These are phyloP conservation scores for Lentinula edodes DNA, from an alignment of 768 basidiomycete genomes.

Conservation along the genomic window DNA sequence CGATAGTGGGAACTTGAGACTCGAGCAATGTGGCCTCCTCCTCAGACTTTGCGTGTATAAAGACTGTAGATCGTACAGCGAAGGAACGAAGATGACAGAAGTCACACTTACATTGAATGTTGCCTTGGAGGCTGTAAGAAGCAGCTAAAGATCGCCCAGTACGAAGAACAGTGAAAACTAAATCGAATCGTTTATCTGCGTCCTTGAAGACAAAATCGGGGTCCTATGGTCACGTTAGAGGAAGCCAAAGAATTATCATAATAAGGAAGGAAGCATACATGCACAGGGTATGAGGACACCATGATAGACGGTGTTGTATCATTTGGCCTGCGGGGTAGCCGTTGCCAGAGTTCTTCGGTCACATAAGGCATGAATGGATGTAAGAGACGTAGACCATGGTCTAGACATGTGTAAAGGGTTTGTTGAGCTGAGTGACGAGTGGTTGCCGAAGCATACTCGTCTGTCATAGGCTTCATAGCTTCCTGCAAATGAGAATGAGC, in stretches of 20 bases:
- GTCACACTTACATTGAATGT: slow-evolving; percentile 64
- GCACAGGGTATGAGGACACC: slow-evolving; percentile 77
- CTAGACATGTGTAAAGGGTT: slow-evolving; percentile 92
- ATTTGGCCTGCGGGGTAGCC: slow-evolving; percentile 79
- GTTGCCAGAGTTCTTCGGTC: slow-evolving; percentile 98
- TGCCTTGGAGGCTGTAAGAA: slow-evolving; percentile 81
- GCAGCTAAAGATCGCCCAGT: slow-evolving; percentile 82
- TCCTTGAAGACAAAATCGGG: slow-evolving; percentile 54
- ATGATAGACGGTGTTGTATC: slow-evolving; percentile 86
- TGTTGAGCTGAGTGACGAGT: slow-evolving; percentile 85
- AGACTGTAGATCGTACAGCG: slow-evolving; percentile 46
- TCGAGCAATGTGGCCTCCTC: slow-evolving; percentile 63
- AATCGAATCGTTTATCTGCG: slow-evolving; percentile 81
- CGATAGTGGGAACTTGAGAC: slow-evolving; percentile 69
- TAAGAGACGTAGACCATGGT: slow-evolving; percentile 80
- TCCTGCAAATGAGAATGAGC: slow-evolving; percentile 47
- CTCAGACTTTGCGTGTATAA: slow-evolving; percentile 63
- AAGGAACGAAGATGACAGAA: background rate
- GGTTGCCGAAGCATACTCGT: slow-evolving; percentile 57
- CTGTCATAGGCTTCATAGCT: slow-evolving; percentile 98
- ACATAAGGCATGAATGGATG: slow-evolving; percentile 99
- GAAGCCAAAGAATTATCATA: background rate
- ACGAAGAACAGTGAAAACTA: slow-evolving; percentile 75
- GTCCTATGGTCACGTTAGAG: slow-evolving; percentile 37
- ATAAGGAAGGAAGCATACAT: slow-evolving; percentile 44